Percentiles rank a stretch among this genome's conserved stretches.
These are phyloP conservation scores for Lactarius hengduanensis DNA, from an alignment of 768 basidiomycete species.

Conservation along the genomic window DNA sequence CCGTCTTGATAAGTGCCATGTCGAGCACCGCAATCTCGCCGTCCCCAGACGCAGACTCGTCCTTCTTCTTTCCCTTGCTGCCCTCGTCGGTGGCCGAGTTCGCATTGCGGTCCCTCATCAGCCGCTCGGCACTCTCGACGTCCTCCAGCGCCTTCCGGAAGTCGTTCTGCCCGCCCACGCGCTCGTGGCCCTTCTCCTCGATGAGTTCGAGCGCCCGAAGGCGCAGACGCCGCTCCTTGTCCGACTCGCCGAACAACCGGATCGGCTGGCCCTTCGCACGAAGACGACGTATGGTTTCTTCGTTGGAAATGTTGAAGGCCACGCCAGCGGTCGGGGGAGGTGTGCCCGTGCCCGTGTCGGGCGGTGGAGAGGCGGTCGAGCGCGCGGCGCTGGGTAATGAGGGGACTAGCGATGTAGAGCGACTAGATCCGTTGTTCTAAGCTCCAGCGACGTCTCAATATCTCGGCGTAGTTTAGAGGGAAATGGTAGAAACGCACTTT, in stretches of 20 bases:
- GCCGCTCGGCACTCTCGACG: slow-evolving; percentile 75
- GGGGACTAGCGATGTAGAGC: slow-evolving; percentile 23
- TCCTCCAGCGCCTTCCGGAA: slow-evolving; percentile 89
- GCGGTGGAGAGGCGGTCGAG: slow-evolving; percentile 38
- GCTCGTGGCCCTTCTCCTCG: slow-evolving; percentile 82
- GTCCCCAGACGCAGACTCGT: slow-evolving; percentile 39
- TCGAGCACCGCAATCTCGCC: slow-evolving; percentile 59
- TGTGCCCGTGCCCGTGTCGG: slow-evolving; percentile 38
- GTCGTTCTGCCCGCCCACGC: slow-evolving; percentile 88
- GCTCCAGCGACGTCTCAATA: slow-evolving; percentile 29
- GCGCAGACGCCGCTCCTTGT: slow-evolving; percentile 88
- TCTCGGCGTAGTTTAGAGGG: background rate
- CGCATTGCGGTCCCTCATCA: slow-evolving; percentile 53
- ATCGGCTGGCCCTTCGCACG: slow-evolving; percentile 93
- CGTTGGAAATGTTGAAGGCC: slow-evolving; percentile 86
- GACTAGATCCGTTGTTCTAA: slow-evolving; percentile 19
- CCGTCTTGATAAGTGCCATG: slow-evolving; percentile 76
- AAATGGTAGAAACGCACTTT: slow-evolving; percentile 35
- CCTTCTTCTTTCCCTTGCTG: slow-evolving; percentile 67
- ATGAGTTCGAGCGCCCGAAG: slow-evolving; percentile 93
- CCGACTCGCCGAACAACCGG: slow-evolving; percentile 90
- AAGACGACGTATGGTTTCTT: slow-evolving; percentile 86
- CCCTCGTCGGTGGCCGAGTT: slow-evolving; percentile 38
- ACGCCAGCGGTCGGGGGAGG: slow-evolving; percentile 36
- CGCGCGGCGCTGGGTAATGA: slow-evolving; percentile 32